These are phyloP conservation scores for Colletotrichum ledebouriae DNA, from an alignment of 2,329 filamentous ascomycete genomes.

Conservation along the genomic window DNA sequence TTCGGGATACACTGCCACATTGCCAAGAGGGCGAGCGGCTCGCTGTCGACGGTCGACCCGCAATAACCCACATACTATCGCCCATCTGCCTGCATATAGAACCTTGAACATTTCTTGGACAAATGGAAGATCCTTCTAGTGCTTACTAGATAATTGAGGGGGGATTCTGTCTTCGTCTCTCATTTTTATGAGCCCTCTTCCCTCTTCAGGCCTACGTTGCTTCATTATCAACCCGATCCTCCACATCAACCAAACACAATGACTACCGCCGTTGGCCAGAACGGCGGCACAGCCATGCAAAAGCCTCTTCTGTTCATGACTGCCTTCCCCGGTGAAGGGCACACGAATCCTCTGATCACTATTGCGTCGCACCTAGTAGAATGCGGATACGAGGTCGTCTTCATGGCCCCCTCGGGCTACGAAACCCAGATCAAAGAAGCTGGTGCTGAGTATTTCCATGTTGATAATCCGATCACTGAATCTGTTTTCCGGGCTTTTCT, in stretches of 20 bases:
- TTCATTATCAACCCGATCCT: not conserved
- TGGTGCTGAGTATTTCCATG: constrained; percentile 52
- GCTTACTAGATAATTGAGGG: constrained; percentile 4
- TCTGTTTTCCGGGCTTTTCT: not conserved
- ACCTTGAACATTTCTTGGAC: not conserved
- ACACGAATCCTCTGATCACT: constrained; percentile 44
- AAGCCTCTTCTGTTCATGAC: constrained; percentile 46
- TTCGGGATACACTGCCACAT: too few species aligned
- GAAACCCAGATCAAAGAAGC: constrained; percentile 48
- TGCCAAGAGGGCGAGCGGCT: too few species aligned
- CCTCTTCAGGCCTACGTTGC: not conserved
- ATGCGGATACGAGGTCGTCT: constrained; percentile 55
- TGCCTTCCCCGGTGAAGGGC: constrained; percentile 44
- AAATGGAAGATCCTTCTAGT: constrained; percentile 1
- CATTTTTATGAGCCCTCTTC: not conserved
- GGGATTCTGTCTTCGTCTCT: not conserved
- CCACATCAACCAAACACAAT: constrained; percentile 3
- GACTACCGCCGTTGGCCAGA: not conserved
- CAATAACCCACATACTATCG: constrained; percentile 6
- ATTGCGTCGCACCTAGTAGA: constrained; percentile 50
- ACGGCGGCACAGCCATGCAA: not conserved
- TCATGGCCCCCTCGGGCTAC: constrained; percentile 51
- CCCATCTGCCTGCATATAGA: not conserved
- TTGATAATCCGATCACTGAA: constrained; percentile 23
- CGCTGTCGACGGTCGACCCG: not conserved